Evolutionary conservation across 208 protist genomes (phyloP).

Genomic region (Jaenimonas drosophilae): DNA sequence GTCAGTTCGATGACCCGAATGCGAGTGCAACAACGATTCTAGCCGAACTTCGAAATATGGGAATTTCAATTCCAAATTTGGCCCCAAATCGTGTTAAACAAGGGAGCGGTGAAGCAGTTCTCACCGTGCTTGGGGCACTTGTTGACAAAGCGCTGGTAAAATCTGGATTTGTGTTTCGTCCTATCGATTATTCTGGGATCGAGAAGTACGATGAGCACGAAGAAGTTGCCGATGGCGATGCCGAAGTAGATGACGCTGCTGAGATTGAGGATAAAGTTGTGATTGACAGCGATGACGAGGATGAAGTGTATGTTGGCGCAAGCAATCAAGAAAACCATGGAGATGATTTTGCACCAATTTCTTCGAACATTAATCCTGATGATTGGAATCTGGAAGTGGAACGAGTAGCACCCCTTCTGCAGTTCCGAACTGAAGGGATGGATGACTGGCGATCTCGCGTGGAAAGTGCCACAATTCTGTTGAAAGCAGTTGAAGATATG

Average conservation of each 20-base stretch:
- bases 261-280: constrained; percentile 81
- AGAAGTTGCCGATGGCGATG: constrained; percentile 58
- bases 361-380: constrained; percentile 63
- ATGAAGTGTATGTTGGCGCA: constrained; percentile 67
- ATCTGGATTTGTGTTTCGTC: constrained; percentile 40
- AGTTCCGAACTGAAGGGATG: constrained; percentile 38
- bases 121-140: constrained; percentile 59
- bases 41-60: constrained; percentile 62
- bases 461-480: constrained; percentile 61
- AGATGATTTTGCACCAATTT: constrained; percentile 23
- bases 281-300: constrained; percentile 82
- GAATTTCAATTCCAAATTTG: constrained; percentile 57
- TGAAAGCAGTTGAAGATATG: constrained; percentile 85
- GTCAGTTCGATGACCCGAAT: constrained; percentile 88
- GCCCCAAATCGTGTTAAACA: constrained; percentile 78
- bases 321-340: constrained; percentile 20
- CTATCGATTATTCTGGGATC: constrained; percentile 67
- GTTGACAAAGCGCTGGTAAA: constrained; percentile 59
- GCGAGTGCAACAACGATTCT: constrained; percentile 78
- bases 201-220: constrained; percentile 76
- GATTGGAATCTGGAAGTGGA: constrained; percentile 89
- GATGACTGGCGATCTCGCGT: constrained; percentile 84
- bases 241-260: constrained; percentile 33
- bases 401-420: constrained; percentile 70
- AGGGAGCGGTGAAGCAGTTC: constrained; percentile 74